phyloP scores from a whole-genome alignment of 2,329 filamentous ascomycete species.

The Colletotrichum brevisporum region DNA sequence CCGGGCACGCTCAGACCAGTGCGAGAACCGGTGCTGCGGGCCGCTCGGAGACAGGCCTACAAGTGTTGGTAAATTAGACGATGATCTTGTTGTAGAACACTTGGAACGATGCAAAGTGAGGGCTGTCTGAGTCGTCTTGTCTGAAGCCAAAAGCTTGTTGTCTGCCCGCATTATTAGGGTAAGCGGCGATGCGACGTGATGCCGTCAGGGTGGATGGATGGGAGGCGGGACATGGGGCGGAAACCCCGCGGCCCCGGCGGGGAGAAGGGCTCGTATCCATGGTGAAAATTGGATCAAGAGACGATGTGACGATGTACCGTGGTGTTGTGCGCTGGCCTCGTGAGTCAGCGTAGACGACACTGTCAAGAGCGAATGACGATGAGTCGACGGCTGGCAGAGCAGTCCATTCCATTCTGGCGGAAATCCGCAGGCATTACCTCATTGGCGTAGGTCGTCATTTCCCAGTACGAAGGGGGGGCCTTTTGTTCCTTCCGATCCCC shows the following conservation, averaged over 20 bases:
- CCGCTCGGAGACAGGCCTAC: too few species aligned
- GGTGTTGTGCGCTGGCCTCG: constrained; percentile 8
- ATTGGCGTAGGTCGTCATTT: constrained; percentile 7
- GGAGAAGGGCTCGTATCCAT: constrained; percentile 27
- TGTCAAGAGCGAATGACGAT: not conserved
- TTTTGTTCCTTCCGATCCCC: not conserved
- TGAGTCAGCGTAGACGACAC: constrained; percentile 14
- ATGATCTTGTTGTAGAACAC: too few species aligned
- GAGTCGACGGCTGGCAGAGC: not conserved
- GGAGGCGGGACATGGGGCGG: not conserved
- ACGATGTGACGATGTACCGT: constrained; percentile 29
- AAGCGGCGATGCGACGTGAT: constrained; percentile 14
- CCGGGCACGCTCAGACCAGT: too few species aligned
- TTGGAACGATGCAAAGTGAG: too few species aligned
- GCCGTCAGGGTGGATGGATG: not conserved
- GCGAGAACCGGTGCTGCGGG: too few species aligned
- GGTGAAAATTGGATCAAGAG: constrained; percentile 17
- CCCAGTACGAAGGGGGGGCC: not conserved
- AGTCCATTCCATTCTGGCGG: not conserved
- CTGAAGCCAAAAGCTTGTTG: constrained; percentile 20
- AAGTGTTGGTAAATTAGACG: too few species aligned
- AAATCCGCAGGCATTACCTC: constrained; percentile 19
- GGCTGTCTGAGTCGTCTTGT: not conserved
- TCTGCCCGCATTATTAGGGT: not conserved
- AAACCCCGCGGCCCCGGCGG: constrained; percentile 23